Conservation (phyloP, 345 rosid species). For the Populus simonii region DNA sequence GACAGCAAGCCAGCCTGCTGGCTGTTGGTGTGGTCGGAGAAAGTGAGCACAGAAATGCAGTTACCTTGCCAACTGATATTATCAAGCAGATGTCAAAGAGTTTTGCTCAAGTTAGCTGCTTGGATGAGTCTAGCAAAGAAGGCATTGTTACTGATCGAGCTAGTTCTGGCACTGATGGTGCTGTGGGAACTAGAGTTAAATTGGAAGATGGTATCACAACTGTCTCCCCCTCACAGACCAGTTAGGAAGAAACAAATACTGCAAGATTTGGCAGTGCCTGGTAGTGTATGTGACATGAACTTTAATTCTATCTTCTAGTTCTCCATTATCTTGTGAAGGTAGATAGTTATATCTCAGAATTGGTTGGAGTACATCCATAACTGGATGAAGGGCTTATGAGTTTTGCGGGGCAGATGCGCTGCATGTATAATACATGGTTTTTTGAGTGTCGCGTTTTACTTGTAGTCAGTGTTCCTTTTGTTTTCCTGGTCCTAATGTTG, state of each 20-base stretch:
- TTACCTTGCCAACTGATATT: slow-evolving; percentile 43
- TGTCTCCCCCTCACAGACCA: slow-evolving; percentile 44
- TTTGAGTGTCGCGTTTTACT: slow-evolving; percentile 24
- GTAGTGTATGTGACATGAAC: slow-evolving; percentile 17
- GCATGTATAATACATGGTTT: slow-evolving; percentile 44
- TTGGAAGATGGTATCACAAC: slow-evolving; percentile 37
- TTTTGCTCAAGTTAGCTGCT: slow-evolving; percentile 61
- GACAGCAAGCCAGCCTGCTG: slow-evolving; percentile 54
- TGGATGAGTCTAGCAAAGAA: slow-evolving; percentile 65
- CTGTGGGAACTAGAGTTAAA: slow-evolving; percentile 33
- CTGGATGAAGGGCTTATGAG: slow-evolving; percentile 30
- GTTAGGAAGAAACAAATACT: slow-evolving; percentile 37
- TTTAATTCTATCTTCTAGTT: slow-evolving; percentile 5
- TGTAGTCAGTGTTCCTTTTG: slow-evolving; percentile 27
- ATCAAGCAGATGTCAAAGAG: slow-evolving; percentile 82
- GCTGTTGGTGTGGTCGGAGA: slow-evolving; percentile 49
- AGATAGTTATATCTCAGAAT: slow-evolving; percentile 26
- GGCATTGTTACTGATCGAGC: slow-evolving; percentile 25
- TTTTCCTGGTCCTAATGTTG: slow-evolving; percentile 19
- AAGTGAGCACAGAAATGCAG: slow-evolving; percentile 46
- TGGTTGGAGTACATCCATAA: slow-evolving; percentile 14
- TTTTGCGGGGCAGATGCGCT: slow-evolving; percentile 32
- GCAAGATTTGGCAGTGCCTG: slow-evolving; percentile 11
- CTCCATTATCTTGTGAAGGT: slow-evolving; percentile 21
- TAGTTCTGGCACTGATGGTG: slow-evolving; percentile 33